Percentiles rank a stretch among this genome's conserved stretches.
phyloP scores from a whole-genome alignment of 2,329 filamentous ascomycete species.

The Anthostomella pinea region DNA sequence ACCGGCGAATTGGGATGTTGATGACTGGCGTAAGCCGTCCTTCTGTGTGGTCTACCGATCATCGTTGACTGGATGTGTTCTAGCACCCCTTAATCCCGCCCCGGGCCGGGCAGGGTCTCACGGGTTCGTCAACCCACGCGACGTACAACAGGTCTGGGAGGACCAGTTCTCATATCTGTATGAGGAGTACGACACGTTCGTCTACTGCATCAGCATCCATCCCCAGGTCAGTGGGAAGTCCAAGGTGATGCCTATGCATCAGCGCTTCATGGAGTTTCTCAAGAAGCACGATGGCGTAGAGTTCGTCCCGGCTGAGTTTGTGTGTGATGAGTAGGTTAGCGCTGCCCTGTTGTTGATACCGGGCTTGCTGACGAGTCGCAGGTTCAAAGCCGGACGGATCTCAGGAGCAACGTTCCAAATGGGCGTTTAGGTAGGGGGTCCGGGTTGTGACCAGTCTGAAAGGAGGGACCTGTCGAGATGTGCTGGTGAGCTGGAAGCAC shows the following conservation, averaged over 20 bases:
- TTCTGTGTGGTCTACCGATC: not conserved
- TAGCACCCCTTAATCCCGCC: not conserved
- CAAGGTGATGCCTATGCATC: conserved; percentile 4
- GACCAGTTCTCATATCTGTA: conserved; percentile 4
- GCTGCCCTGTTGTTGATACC: not conserved
- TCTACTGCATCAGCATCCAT: conserved; percentile 6
- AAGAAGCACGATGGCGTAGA: conserved; percentile 5
- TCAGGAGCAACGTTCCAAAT: not conserved
- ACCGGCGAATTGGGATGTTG: conserved; percentile 4
- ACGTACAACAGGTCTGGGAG: conserved; percentile 2
- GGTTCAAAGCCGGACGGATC: conserved; percentile 1
- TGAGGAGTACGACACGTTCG: conserved; percentile 5
- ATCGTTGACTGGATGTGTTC: not conserved
- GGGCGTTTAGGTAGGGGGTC: not conserved
- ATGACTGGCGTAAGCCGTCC: conserved; percentile 3
- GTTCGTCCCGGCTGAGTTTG: conserved; percentile 1
- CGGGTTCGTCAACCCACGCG: conserved; percentile 4
- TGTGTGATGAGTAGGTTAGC: conserved; percentile 1
- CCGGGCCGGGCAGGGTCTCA: not conserved
- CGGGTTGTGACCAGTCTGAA: too few relatives aligned
- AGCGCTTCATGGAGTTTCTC: conserved; percentile 5
- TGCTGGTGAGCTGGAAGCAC: too few relatives aligned
- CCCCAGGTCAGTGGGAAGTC: conserved; percentile 6
- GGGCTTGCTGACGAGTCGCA: not conserved
- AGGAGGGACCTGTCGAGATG: too few relatives aligned